phyloP scores from a whole-genome alignment of 176 grass and related monocot genomes.

The Zea luxurians region DNA sequence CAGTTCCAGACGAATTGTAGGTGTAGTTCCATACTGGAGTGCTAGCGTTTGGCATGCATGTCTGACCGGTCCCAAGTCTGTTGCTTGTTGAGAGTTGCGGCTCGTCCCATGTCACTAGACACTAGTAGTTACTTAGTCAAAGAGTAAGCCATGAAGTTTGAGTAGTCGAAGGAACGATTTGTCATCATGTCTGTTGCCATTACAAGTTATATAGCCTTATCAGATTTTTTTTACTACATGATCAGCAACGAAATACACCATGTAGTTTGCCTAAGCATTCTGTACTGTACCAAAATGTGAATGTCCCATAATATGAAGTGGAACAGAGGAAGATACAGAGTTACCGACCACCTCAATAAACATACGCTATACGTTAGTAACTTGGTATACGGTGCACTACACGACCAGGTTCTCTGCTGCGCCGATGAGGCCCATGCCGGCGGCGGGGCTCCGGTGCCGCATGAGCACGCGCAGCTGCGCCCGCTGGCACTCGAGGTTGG shows the following conservation, averaged over 20 bases:
- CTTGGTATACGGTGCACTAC: constrained; percentile 25
- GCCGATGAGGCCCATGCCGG: constrained; percentile 41
- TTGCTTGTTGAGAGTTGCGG: constrained; percentile 20
- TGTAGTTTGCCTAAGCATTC: neutral
- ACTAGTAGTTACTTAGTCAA: neutral
- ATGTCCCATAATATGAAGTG: neutral
- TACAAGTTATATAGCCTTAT: neutral
- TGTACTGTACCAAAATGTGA: constrained; percentile 24
- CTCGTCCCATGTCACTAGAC: neutral
- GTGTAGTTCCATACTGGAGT: constrained; percentile 14
- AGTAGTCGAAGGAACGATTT: neutral
- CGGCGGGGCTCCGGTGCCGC: constrained; percentile 50
- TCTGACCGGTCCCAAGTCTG: constrained; percentile 4
- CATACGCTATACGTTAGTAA: neutral
- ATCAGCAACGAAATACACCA: neutral
- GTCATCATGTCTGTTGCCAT: constrained; percentile 9
- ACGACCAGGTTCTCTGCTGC: constrained; percentile 49
- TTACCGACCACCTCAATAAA: neutral
- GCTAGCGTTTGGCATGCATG: constrained; percentile 20
- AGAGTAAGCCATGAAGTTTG: neutral
- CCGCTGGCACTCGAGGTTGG: constrained; percentile 82
- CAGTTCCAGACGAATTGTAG: constrained; percentile 4
- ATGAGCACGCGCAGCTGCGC: constrained; percentile 71
- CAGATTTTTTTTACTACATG: neutral
- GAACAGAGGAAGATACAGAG: neutral